Conservation (phyloP, 371 early-diverging fungal species). For the Batkoa obscura region DNA sequence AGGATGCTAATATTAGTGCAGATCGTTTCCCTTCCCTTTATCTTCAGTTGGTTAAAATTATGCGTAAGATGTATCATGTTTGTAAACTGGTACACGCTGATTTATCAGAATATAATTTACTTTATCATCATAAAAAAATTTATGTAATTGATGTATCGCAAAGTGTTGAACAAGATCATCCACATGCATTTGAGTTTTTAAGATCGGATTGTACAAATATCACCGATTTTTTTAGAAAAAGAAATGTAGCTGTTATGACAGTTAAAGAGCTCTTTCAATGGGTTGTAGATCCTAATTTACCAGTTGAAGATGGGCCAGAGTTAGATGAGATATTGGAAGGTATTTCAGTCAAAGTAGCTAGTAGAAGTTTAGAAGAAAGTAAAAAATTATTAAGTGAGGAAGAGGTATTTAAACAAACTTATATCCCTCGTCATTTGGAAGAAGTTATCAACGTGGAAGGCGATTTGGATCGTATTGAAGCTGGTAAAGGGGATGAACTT, state of each 20-base stretch:
- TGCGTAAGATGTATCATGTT: constrained; percentile 87
- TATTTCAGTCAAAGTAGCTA: constrained; percentile 6
- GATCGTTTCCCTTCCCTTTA: constrained; percentile 62
- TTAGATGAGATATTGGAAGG: constrained; percentile 27
- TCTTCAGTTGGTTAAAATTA: constrained; percentile 66
- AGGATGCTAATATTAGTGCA: constrained; percentile 70
- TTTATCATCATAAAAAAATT: constrained; percentile 66
- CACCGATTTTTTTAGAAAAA: constrained; percentile 83
- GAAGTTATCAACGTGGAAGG: constrained; percentile 80
- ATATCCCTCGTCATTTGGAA: constrained; percentile 79
- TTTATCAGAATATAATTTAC: constrained; percentile 96
- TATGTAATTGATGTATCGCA: constrained; percentile 99
- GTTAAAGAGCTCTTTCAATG: constrained; percentile 80
- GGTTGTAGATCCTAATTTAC: constrained; percentile 44
- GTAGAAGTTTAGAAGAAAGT: constrained; percentile 15
- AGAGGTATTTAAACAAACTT: constrained; percentile 76
- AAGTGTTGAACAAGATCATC: constrained; percentile 97
- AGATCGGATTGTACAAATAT: constrained; percentile 92
- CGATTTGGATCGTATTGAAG: constrained; percentile 51
- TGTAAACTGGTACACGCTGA: constrained; percentile 98
- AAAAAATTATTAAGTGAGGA: constrained; percentile 33
- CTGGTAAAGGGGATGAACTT: constrained; percentile 53
- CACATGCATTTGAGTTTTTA: constrained; percentile 95
- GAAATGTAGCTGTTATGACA: constrained; percentile 61
- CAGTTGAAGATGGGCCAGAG: constrained; percentile 31